Evolutionary conservation across 441 rosid genomes (phyloP), one percentile per base, ranked within the genome.

Genomic region (Aleurites moluccanus): DNA sequence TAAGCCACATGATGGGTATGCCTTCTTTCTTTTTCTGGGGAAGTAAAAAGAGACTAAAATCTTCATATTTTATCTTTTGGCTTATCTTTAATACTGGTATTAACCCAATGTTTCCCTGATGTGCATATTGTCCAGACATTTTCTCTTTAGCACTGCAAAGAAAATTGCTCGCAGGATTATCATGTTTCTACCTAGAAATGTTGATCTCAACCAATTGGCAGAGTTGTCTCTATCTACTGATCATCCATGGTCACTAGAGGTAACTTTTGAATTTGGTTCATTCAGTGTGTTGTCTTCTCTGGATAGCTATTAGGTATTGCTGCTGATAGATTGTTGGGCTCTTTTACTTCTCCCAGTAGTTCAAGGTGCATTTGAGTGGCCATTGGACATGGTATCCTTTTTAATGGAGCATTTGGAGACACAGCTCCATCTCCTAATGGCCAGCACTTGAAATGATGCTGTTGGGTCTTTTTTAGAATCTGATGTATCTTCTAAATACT

Each of bases 121-220:
- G 78, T 38, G 40, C 69, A 40, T 74, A n/a, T 40, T 81, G 27
- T 79, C 84, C 87, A 95, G 99, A 76, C 82, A 25, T 44, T 45
- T 83, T 84, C 89, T 96, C 61, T 92, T 93, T 67, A 80, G 87
- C 47, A 79, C 86, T 55, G 93, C 91, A 10, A 87, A 83, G 88
- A 73, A 84, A 82, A 85, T 93, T 28, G 94, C 92, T 20, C 61
- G 80, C 63, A 86, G 75, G 73, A 80, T 93, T 78, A 87, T 93
- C 56, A 89, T 91, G 90, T 96, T 91, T 80, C 97, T 93, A 70
- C 99, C 99, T 28, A 96, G 88, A 83, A 93, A 93, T 69, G 81
- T 86, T 70, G 88, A 93, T 80, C 69, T 87, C 56, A 89, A 92
- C 86, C 98, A 96, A 68, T 83, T 93, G 84, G 98, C 97, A 9